Base-by-base conservation (phyloP, 179 eudicot genomes). In the Heliamphora pulchella region DNA sequence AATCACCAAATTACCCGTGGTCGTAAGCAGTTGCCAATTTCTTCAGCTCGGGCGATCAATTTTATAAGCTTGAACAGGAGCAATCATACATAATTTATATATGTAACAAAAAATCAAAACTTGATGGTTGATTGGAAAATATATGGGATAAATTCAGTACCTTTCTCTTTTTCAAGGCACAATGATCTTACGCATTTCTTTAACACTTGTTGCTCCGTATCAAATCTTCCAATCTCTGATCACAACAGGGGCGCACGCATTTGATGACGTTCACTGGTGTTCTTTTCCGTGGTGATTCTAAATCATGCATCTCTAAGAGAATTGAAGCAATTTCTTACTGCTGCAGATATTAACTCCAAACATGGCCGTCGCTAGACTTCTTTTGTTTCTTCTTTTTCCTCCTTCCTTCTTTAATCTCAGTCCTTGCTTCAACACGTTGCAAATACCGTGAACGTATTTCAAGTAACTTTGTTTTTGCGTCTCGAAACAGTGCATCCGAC, bases 301-400 rank as follows among this genome's bases (percentile, higher is more conserved):
- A 6, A 41, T n/a, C 7, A 77, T 65, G 8, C 61, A 50, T 78
- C 3, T 50, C 62, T 3, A 11, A 51, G 8, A 70, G 53, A 3
- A 71, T 51, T 22, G 20, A 44, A 47, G 54, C 74, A 70, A 46
- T 70, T 48, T 3, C 4, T 71, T 46, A 41, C 58, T 15, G 15
- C 14, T 13, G 79, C 22, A 54, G 78, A 22, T 86, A 55, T 86
- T 74, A 88, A 20, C 80, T 76, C 91, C 90, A 87, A 54, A 89
- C 90, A 39, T 89, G 91, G 5, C 76, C 86, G 17, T 80, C 84
- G 68, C 62, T 77, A 59, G 81, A 43, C 82, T 86, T 86, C 82
- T 92, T 90, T 83, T 91, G 90, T 82, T 88, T 92, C 93, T 94
- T 95, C 89, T 91, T 96, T 73, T 82, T 91, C 85, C 88, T 89